Base-by-base conservation (phyloP, 2,329 filamentous ascomycete genomes). In the Fusarium drepaniforme region DNA sequence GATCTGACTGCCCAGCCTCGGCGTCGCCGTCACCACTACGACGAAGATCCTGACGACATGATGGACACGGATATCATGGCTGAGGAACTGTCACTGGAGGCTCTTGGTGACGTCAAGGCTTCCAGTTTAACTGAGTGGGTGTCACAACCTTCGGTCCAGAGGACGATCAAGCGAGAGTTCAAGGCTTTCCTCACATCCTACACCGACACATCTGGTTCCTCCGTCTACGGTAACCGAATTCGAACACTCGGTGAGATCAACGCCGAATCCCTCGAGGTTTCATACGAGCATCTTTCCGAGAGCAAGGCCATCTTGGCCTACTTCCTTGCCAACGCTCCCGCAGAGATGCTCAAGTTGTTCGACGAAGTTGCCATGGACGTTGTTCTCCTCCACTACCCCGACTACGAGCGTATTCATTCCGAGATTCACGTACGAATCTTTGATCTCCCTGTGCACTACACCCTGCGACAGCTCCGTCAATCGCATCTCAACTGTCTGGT, bases 391-490 rank as follows among this genome's bases (percentile, higher is more conserved):
- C 95, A 98, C 83, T 99, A 98, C 84, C 96, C 96, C 2, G 96
- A 98, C 83, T 99, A 99, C 83, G 95, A 98, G 82, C 94, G 95
- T 72, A 99, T 99, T 79, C 97, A 98, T 84, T 94, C 95, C 33
- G 97, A 99, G 83, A 98, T 99, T 64, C 97, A 99, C 81, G 96
- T 99, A 66, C 95, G 97, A 71, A 97, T 99, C 81, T 96, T 95
- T 25, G 96, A 98, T 79, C 88, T 99, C 18, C 97, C 97, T 5
- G 94, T 98, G 35, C 94, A 96, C 80, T 98, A 98, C 84, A 99
- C 97, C 3, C 90, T 99, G 59, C 94, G 97, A 60, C 96, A 99
- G 83, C 89, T 99, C 53, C 94, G 97, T 71, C 97, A 99, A 84
- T 95, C 93, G 5, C 97, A 99, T 81, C 90, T 99, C 70, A 99